phyloP scores from a whole-genome alignment of 805 yeast species.

The Cyberlindnera amylophila region DNA sequence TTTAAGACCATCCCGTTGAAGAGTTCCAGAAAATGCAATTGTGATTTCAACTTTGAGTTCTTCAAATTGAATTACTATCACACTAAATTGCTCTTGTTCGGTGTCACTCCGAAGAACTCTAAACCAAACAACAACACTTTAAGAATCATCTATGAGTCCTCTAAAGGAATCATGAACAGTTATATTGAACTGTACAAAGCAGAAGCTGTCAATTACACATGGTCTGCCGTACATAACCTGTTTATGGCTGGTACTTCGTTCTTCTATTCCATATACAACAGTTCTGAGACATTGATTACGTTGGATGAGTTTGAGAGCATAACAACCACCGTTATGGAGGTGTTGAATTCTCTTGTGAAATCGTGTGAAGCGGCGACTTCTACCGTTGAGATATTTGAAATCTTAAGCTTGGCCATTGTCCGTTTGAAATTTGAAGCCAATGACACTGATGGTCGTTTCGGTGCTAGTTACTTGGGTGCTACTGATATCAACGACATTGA shows the following conservation, averaged over 20 bases:
- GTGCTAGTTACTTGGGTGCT: slow-evolving; percentile 2
- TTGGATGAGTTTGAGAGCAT: slow-evolving; percentile 47
- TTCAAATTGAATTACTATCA: slow-evolving; percentile 76
- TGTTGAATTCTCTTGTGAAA: slow-evolving; percentile 57
- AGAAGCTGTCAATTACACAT: slow-evolving; percentile 72
- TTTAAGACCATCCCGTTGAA: slow-evolving; percentile 47
- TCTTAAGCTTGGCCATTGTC: slow-evolving; percentile 66
- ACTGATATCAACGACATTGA: slow-evolving; percentile 24
- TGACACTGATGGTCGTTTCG: slow-evolving; percentile 1
- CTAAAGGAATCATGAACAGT: slow-evolving; percentile 61
- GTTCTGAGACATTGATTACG: slow-evolving; percentile 46
- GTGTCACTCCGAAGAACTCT: slow-evolving; percentile 69
- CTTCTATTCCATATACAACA: slow-evolving; percentile 70
- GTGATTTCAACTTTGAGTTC: slow-evolving; percentile 67
- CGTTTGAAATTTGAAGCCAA: slow-evolving; percentile 43
- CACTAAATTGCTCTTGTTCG: slow-evolving; percentile 66
- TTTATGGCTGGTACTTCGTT: slow-evolving; percentile 89
- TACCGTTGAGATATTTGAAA: slow-evolving; percentile 69
- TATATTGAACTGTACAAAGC: slow-evolving; percentile 56
- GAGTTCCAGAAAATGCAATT: slow-evolving; percentile 57
- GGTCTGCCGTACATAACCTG: slow-evolving; percentile 89
- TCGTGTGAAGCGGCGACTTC: slow-evolving; percentile 75
- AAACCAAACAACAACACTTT: slow-evolving; percentile 51
- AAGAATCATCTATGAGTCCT: slow-evolving; percentile 53
- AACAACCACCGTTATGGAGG: slow-evolving; percentile 47